Evolutionary conservation across 2,329 filamentous ascomycete genomes (phyloP).

Genomic region (Pseudogymnoascus sp.): DNA sequence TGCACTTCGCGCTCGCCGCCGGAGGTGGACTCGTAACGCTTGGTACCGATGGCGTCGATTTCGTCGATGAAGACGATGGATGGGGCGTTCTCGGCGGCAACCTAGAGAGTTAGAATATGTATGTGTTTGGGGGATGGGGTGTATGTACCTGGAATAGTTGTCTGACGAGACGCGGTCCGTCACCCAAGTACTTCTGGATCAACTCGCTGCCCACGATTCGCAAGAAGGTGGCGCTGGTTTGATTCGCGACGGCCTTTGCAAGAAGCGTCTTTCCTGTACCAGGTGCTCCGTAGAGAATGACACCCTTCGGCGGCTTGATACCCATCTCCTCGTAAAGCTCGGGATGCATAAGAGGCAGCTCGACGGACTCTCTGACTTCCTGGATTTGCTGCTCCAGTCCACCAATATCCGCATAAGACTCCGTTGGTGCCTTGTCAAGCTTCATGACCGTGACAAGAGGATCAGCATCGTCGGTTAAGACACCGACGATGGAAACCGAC

Average conservation of each 20-base stretch:
- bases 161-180: conserved; percentile 87
- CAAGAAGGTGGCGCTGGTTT: conserved; percentile 96
- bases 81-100: conserved; percentile 90
- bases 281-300: conserved; percentile 94
- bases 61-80: conserved; percentile 99
- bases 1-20: conserved; percentile 96
- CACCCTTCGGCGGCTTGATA: conserved; percentile 98
- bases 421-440: conserved; percentile 94
- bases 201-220: conserved; percentile 95
- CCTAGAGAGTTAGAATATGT: conserved; percentile 38
- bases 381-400: conserved; percentile 93
- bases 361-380: conserved; percentile 94
- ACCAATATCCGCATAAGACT: conserved; percentile 98
- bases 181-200: conserved; percentile 97
- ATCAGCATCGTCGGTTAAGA: conserved; percentile 92
- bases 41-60: conserved; percentile 97
- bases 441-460: conserved; percentile 98
- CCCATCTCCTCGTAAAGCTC: conserved; percentile 99
- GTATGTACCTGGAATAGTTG: conserved; percentile 76
- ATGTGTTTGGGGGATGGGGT: not conserved
- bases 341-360: conserved; percentile 87
- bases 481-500: conserved; percentile 94
- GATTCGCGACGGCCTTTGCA: conserved; percentile 95
- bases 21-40: conserved; percentile 95
- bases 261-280: conserved; percentile 95